Conservation (phyloP, 169 alveolate genomes). For the Cryptosporidium ubiquitum region DNA sequence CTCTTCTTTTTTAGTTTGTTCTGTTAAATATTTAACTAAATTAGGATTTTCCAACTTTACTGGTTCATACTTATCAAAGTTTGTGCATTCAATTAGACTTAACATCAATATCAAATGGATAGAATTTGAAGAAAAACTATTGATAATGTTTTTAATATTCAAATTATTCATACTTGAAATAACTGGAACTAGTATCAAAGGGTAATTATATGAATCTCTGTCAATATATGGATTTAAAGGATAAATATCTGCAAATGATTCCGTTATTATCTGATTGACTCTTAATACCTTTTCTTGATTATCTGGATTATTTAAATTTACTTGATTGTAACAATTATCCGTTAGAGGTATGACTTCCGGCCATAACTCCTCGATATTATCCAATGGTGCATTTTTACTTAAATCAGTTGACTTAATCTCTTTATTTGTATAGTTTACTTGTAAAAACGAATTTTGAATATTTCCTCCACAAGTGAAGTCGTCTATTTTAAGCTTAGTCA, state of each 20-base stretch:
- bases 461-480: not conserved
- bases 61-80: not conserved
- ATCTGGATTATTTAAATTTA: constrained; percentile 1
- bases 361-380: constrained; percentile 19
- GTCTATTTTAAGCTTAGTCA: not conserved
- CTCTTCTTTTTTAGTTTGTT: not conserved
- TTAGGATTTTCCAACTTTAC: constrained; percentile 18
- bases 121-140: not conserved
- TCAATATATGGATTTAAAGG: not conserved
- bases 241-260: not conserved
- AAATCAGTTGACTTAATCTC: not conserved
- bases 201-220: not conserved
- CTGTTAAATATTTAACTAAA: not conserved
- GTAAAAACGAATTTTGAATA: not conserved
- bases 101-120: not conserved
- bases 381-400: not conserved
- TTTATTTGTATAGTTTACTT: not conserved
- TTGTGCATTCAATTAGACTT: constrained; percentile 36
- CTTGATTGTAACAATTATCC: constrained; percentile 13
- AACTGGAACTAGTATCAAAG: constrained; percentile 21
- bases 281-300: constrained; percentile 4
- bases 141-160: constrained; percentile 6
- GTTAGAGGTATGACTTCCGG: constrained; percentile 26
- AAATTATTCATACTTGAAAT: constrained; percentile 33
- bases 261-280: not conserved